Conservation (phyloP, 441 rosid species). For the Populus trichocarpa region DNA sequence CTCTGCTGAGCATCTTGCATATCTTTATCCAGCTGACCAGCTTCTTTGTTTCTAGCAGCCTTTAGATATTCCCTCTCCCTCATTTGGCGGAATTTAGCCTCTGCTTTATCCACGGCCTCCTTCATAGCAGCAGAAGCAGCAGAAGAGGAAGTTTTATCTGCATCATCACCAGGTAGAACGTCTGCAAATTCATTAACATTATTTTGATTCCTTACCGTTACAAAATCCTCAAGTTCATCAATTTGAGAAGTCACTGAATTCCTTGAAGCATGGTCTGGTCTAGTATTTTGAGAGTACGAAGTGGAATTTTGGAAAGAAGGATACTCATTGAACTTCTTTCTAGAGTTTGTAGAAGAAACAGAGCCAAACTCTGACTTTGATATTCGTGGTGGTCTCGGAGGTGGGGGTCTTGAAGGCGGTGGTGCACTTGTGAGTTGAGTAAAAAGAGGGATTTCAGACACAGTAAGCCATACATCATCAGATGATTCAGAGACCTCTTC, state of each 20-base stretch:
- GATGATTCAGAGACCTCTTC: slow-evolving; percentile 50
- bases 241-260: slow-evolving; percentile 47
- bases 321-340: slow-evolving; percentile 49
- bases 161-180: slow-evolving; percentile 46
- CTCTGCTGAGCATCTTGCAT: slow-evolving; percentile 56
- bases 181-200: slow-evolving; percentile 45
- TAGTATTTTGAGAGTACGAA: slow-evolving; percentile 40
- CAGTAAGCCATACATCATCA: slow-evolving; percentile 85
- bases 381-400: slow-evolving; percentile 72
- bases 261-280: slow-evolving; percentile 35
- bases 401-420: slow-evolving; percentile 95
- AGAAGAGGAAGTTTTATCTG: slow-evolving; percentile 48
- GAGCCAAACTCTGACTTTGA: slow-evolving; percentile 37
- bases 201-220: slow-evolving; percentile 40
- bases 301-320: slow-evolving; percentile 45
- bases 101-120: slow-evolving; percentile 96
- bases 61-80: slow-evolving; percentile 75
- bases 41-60: slow-evolving; percentile 69
- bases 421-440: slow-evolving; percentile 81
- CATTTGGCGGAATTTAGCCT: slow-evolving; percentile 85
- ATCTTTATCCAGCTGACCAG: slow-evolving; percentile 45
- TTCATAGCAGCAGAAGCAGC: slow-evolving; percentile 91
- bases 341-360: slow-evolving; percentile 34
- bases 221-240: slow-evolving; percentile 71
- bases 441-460: slow-evolving; percentile 85